Evolutionary conservation across 2,329 filamentous ascomycete genomes (phyloP), one percentile per base, ranked within the genome.

Genomic region (Trichoderma polysporum): DNA sequence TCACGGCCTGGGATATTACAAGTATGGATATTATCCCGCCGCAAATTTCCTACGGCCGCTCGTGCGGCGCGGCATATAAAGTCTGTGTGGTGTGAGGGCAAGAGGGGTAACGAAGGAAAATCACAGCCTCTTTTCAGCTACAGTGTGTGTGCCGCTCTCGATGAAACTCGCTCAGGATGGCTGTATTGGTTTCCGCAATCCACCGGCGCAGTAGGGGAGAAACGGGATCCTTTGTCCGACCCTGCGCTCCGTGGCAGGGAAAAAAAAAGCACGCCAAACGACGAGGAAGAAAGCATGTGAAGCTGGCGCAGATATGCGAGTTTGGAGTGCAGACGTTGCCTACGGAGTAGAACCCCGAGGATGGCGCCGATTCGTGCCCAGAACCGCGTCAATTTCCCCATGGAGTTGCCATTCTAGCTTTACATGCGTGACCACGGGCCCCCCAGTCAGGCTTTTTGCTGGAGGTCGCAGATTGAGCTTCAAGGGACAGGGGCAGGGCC

Each of bases 381-480:
- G 49, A 33, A 3, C 50, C 35, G 50, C 37, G 45, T 57, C 25
- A n/a, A 37, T 56, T 65, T 47, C 62, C 62, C 62, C 62, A 52
- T 65, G 62, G 62, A 65, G 62, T 57, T 57, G 50, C n/a, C 62
- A 31, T 57, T 50, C 39, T 39, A 37, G 50, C 31, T 49, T 49
- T 49, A 41, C 57, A 39, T 61, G 41, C 57, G 37, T 53, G 50
- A 35, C 61, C 39, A 13, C 39, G 39, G 39, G n/a, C 29, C 49
- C 60, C 61, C 50, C 50, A 37, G 54, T 25, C 27, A 22, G 33
- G 35, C n/a, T 47, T 63, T 54, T 31, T 41, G 50, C 35, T 29
- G 29, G 35, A 31, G 39, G 39, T 57, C 33, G 62, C 62, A 65
- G 39, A 33, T 49, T 49, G 52, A 47, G 52, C 52, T 64, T 57